Base-by-base conservation (phyloP, 192 early-diverging fungal species). In the Obelidium mucronatum region DNA sequence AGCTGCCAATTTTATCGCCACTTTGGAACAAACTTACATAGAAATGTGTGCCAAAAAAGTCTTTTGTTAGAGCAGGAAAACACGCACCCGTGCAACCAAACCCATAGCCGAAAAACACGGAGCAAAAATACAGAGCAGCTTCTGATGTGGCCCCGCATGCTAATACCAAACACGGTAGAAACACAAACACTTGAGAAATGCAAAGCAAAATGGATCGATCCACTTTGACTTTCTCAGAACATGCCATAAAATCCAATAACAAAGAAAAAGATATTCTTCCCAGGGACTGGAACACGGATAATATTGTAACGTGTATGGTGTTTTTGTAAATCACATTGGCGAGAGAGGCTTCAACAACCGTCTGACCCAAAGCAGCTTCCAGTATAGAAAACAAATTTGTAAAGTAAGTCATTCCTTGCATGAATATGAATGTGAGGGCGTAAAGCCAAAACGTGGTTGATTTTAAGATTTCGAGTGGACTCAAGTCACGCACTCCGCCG, bases 341-440 rank as follows among this genome's bases (percentile, higher is more conserved):
- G 15, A 73, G 55, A 34, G 70, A 26, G 24, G 34, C 55, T 26
- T 56, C 70, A 4, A 28, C 22, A 28, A 58, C 53, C 55, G 37
- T 33, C 1, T 22, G 30, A 1, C 55, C 55, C 24, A 26, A 36
- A 24, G 40, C 56, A 2, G 66, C 60, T 15, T 22, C 17, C 53
- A 81, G 30, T 36, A 81, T 78, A 37, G 71, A 62, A 3, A 55
- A 66, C 24, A 81, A 58, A 59, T 81, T 81, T 39, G 34, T 58
- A 48, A 78, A 60, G 71, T 78, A 81, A 35, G 70, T 76, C 3
- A 78, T 30, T 11, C 80, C 80, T 51, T 81, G 80, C 48, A 39
- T 42, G 6, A 28, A 63, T 35, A 80, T 72, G 26, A 37, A 65
- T 3, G 70, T 73, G 28, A 42, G 67, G 15, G 68, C 60, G 36